Conservation (phyloP, 208 protist genomes). For the Acanthamoeba pearcei region DNA sequence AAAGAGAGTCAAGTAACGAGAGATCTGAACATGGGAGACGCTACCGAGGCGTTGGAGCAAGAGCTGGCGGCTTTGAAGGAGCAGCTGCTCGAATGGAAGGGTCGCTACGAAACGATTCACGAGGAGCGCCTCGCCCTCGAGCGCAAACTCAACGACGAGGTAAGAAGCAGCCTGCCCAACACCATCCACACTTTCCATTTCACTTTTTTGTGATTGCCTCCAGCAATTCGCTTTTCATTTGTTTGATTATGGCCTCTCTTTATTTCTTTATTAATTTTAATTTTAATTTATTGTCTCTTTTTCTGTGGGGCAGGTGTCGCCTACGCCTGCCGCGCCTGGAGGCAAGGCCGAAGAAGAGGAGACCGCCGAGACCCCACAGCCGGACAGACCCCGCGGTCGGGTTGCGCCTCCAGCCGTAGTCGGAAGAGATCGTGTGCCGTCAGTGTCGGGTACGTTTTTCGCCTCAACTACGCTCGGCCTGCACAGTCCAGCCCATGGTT, state of each 20-base stretch:
- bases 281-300: neutral
- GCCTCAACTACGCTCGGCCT: too few species aligned
- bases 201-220: neutral
- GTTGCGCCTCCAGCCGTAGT: neutral
- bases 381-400: neutral
- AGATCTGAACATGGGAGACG: neutral
- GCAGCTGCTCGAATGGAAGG: slow-evolving; percentile 21
- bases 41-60: neutral
- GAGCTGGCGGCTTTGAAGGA: neutral
- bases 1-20: neutral
- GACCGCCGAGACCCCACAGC: neutral
- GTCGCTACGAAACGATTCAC: neutral
- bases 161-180: neutral
- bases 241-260: too few species aligned
- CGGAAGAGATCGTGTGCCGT: neutral
- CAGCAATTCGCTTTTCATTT: neutral
- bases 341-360: neutral
- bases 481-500: too few species aligned
- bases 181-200: neutral
- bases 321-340: neutral
- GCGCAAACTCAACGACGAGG: neutral
- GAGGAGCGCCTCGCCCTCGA: slow-evolving; percentile 53
- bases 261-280: too few species aligned
- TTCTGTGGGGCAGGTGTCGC: neutral
- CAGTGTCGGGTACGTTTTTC: too few species aligned